Evolutionary conservation across 2,329 filamentous ascomycete species (phyloP), one percentile per base, ranked within the genome.

Genomic region (Neoarthrinium moseri): DNA sequence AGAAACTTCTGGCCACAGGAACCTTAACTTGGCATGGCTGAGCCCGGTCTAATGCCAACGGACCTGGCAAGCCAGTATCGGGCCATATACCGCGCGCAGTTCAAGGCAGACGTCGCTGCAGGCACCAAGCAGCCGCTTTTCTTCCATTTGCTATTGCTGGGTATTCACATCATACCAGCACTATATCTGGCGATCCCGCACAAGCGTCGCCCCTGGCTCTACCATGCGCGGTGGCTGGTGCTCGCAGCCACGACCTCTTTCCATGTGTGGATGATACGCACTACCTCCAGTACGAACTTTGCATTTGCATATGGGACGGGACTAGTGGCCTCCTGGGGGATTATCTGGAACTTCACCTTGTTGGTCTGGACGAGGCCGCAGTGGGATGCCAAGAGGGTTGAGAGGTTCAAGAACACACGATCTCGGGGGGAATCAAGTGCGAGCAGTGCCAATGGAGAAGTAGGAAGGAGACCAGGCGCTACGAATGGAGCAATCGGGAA

Each of bases 141-240:
- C 15, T 30, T 84, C 6, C 80, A 80, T 0, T 74, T 77, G 47
- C 66, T 70, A 45, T 47, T 82, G 6, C 48, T 79, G 18, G 73
- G 71, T 4, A 57, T 70, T 22, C 66, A 76, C 35, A 38, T 80
- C 33, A 45, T 85, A 3, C 76, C 78, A 0, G 60, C 73, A 1
- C 51, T 80, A 4, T 86, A 81, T 60, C 70, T 85, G 12, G 64
- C 73, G 39, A 68, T 84, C 48, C 78, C 80, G 2, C 80, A 84
- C 54, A 66, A 61, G 24, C 62, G 66, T 2, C 66, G 72, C 7
- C 71, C 71, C 5, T 77, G 74, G 73, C 53, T 82, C 10, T 78
- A 78, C 52, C 64, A 56, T 7, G 68, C 71, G 24, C 64, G 73
- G 34, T 83, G 76, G 72, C 61, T 72, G 11, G 67, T 84, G 17